These are phyloP conservation scores for Ustilago xerochloae DNA, from an alignment of 1,284 basidiomycete species.

Conservation along the genomic window DNA sequence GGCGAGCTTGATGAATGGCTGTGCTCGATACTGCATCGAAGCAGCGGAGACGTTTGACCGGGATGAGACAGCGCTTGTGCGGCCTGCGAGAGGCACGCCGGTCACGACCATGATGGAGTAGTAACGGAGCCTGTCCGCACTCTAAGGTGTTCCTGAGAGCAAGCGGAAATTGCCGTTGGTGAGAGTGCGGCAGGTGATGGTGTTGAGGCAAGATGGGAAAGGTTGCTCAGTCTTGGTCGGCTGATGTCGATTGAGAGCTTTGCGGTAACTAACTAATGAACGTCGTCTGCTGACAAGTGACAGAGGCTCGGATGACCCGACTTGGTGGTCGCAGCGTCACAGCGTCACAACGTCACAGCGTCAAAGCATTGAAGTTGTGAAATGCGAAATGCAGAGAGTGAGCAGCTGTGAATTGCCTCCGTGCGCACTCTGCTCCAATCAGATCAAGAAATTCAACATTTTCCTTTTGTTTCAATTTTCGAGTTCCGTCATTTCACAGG, in stretches of 20 bases:
- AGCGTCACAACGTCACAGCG: neutral
- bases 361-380: neutral
- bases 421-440: neutral
- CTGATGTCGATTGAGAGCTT: too few relatives aligned
- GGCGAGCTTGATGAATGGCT: conserved; percentile 44
- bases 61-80: conserved; percentile 1
- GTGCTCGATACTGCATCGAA: conserved; percentile 31
- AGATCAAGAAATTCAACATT: neutral
- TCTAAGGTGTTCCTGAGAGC: too few relatives aligned
- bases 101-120: conserved; percentile 6
- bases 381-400: neutral
- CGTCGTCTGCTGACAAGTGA: too few relatives aligned
- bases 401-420: neutral
- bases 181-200: too few relatives aligned
- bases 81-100: neutral
- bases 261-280: too few relatives aligned
- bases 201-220: too few relatives aligned
- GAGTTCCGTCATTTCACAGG: neutral
- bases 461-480: neutral
- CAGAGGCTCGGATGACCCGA: too few relatives aligned
- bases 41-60: conserved; percentile 2
- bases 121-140: neutral
- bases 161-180: too few relatives aligned
- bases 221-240: too few relatives aligned
- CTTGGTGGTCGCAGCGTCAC: too few relatives aligned